Conservation (phyloP, 106 monocot genomes). For the Allium cepa region DNA sequence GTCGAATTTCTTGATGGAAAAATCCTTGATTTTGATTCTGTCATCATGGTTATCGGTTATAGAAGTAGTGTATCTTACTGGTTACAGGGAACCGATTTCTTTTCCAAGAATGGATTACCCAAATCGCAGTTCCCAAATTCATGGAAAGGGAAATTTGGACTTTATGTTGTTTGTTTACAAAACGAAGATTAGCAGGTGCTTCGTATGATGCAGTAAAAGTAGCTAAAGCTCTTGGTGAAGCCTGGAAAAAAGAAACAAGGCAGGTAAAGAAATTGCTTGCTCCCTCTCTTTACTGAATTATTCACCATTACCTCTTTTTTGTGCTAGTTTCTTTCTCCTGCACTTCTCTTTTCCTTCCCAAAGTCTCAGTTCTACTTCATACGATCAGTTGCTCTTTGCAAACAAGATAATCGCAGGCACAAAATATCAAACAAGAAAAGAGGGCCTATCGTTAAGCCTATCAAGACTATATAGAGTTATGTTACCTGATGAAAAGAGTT, state of each 20-base stretch:
- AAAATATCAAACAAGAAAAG: too few species aligned
- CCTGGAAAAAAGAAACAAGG: conserved; percentile 46
- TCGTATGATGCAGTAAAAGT: conserved; percentile 33
- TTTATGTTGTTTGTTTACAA: conserved; percentile 17
- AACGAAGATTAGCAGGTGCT: conserved; percentile 35
- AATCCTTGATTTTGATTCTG: conserved; percentile 29
- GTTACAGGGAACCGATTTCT: conserved; percentile 57
- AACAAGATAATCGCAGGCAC: too few species aligned
- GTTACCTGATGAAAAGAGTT: too few species aligned
- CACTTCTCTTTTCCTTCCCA: too few species aligned
- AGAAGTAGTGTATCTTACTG: conserved; percentile 61
- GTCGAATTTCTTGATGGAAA: conserved; percentile 46
- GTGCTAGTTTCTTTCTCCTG: too few species aligned
- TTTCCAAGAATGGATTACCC: conserved; percentile 34
- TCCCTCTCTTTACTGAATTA: too few species aligned
- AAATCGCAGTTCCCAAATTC: conserved; percentile 28
- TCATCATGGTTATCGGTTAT: conserved; percentile 56
- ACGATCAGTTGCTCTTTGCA: too few species aligned
- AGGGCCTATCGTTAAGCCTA: too few species aligned
- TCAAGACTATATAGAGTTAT: too few species aligned
- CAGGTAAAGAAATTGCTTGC: conserved; percentile 10
- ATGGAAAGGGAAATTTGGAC: conserved; percentile 35
- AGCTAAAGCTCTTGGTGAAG: conserved; percentile 31
- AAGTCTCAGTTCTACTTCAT: too few species aligned
- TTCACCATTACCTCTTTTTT: too few species aligned